Percentiles rank a stretch among this genome's conserved stretches.
Evolutionary conservation across 2,329 filamentous ascomycete species (phyloP).

Genomic region (Hypoxylon sp.): DNA sequence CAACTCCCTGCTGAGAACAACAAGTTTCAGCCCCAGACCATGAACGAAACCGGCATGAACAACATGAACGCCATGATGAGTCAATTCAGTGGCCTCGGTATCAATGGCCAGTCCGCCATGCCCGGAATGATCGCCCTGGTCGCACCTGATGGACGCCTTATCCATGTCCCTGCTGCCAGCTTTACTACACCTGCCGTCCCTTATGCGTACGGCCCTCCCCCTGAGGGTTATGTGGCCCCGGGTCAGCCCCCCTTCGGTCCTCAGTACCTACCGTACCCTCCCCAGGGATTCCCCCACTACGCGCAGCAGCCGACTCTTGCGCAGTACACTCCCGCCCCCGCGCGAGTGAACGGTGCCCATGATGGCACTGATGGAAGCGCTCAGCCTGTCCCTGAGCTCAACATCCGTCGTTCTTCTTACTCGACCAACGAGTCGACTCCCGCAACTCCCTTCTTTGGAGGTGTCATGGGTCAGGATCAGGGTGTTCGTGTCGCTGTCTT

Average conservation of each 20-base stretch:
- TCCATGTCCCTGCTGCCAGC: constrained; percentile 35
- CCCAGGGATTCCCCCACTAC: constrained; percentile 37
- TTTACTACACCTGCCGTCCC: constrained; percentile 36
- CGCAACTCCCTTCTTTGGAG: constrained; percentile 70
- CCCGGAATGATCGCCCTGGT: constrained; percentile 45
- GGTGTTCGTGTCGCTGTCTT: constrained; percentile 65
- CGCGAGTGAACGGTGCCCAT: constrained; percentile 54
- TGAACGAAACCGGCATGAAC: constrained; percentile 39
- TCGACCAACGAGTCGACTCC: constrained; percentile 73
- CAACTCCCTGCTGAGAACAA: constrained; percentile 31
- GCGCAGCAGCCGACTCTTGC: constrained; percentile 41
- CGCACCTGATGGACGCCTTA: constrained; percentile 46
- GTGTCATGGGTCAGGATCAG: constrained; percentile 65
- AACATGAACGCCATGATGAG: constrained; percentile 42
- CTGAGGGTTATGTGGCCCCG: constrained; percentile 34
- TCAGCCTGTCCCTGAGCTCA: constrained; percentile 66
- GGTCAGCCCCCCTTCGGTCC: constrained; percentile 49
- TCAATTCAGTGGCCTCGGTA: constrained; percentile 47
- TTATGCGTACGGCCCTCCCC: constrained; percentile 39
- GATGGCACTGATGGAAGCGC: constrained; percentile 57
- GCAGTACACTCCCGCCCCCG: constrained; percentile 59
- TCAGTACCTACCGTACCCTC: constrained; percentile 48
- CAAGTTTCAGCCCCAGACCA: constrained; percentile 28
- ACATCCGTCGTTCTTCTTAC: constrained; percentile 72
- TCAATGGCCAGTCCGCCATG: constrained; percentile 44